Conservation (phyloP, 441 rosid genomes). For the Pelargonium fulgidum region DNA sequence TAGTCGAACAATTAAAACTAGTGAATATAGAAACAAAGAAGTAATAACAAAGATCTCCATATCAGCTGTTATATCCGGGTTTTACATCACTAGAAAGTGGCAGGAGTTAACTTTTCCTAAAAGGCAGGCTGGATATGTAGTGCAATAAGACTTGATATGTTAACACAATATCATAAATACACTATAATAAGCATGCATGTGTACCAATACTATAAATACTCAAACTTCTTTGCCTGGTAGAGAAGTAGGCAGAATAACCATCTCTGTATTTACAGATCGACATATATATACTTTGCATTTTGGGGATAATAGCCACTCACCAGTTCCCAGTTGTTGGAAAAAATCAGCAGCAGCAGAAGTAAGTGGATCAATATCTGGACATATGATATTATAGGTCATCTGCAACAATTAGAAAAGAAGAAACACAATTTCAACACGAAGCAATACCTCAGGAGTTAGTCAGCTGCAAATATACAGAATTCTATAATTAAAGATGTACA, state of each 20-base stretch:
- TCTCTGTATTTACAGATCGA: not conserved
- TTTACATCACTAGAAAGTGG: constrained; percentile 3
- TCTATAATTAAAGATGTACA: constrained; percentile 9
- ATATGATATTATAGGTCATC: constrained; percentile 77
- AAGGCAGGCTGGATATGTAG: not conserved
- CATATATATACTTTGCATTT: constrained; percentile 8
- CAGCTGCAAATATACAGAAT: constrained; percentile 9
- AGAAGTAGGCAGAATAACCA: not conserved
- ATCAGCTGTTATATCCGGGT: not conserved
- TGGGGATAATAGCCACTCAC: constrained; percentile 32
- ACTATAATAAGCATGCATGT: not conserved
- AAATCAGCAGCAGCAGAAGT: constrained; percentile 91
- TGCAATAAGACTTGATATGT: not conserved
- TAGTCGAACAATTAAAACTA: not conserved
- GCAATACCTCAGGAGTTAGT: constrained; percentile 8
- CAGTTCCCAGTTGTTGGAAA: constrained; percentile 96
- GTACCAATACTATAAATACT: not conserved
- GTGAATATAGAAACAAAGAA: not conserved
- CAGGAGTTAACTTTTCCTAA: not conserved
- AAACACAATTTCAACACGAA: constrained; percentile 13
- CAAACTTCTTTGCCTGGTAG: not conserved
- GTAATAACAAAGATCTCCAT: not conserved
- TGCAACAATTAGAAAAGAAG: constrained; percentile 38
- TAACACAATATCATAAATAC: not conserved
- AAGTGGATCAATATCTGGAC: constrained; percentile 98